Base-by-base conservation (phyloP, 2,329 filamentous ascomycete species). In the Exophiala sp. region DNA sequence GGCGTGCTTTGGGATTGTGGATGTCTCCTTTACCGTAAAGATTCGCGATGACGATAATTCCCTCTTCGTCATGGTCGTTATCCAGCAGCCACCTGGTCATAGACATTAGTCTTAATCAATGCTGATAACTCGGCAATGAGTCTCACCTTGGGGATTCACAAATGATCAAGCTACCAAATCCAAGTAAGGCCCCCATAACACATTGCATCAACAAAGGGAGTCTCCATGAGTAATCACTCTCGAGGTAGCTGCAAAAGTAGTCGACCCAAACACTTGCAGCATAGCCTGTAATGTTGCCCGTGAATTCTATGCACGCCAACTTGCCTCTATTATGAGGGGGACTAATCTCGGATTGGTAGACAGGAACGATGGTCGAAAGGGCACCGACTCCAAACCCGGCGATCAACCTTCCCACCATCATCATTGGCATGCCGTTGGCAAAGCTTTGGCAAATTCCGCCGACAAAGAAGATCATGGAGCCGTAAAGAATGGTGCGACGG, bases 191-290 rank as follows among this genome's bases (percentile, higher is more conserved):
- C 24, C 93, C 93, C 90, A 98, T 97, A 40, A 94, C 68, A 64
- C 93, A 96, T 69, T 98, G 93, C 83, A 95, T 87, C 39, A 89
- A 71, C 44, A 98, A 72, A 1, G 93, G 93, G 38, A 96, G 62
- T 42, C 93, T 86, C 93, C 93, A 98, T 1, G 93, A 88, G 72
- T 85, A 78, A 66, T 97, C 75, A 62, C 76, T 87, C 55, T 88
- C 70, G 64, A 98, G 97, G 65, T 78, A 96, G 50, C 87, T 93
- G 70, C 90, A 96, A 63, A 93, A 91, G 70, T 97, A 98, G 68
- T 98, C 93, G 22, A 97, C 91, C 93, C 93, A 98, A 18, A 97
- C 91, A 61, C 91, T 97, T 46, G 88, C 89, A 47, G 91, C 85
- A 66, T 98, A 98, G 24, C 93, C 93, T 54, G 88, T 84, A 57